A percentile compares a stretch with the other conserved stretches of the same genome.
phyloP scores from a whole-genome alignment of 345 rosid genomes.

The Populus davidiana region DNA sequence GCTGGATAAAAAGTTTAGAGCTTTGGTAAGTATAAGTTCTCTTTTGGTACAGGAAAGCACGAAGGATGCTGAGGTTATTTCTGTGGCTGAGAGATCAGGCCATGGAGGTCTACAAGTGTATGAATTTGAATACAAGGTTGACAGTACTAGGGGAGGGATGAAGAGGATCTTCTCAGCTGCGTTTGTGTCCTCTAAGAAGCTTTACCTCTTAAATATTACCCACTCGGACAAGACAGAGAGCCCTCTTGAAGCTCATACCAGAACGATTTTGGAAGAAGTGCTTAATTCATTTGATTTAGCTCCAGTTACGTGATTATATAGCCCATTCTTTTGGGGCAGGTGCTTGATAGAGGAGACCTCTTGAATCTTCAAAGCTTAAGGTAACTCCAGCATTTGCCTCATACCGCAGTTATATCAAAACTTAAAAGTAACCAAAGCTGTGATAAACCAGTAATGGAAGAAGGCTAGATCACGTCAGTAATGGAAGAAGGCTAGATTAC shows the following conservation, averaged over 20 bases:
- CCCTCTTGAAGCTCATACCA: slow-evolving; percentile 61
- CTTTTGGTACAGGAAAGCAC: slow-evolving; percentile 67
- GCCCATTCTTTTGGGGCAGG: background rate
- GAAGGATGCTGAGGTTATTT: slow-evolving; percentile 65
- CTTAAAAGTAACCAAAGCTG: background rate
- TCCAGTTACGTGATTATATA: slow-evolving; percentile 18
- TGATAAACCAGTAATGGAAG: too few species aligned
- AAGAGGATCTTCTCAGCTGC: slow-evolving; percentile 83
- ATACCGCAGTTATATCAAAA: background rate
- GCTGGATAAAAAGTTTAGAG: background rate
- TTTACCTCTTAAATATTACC: slow-evolving; percentile 64
- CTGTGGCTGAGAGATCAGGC: slow-evolving; percentile 67
- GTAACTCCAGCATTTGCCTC: slow-evolving; percentile 3
- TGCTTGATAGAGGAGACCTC: background rate
- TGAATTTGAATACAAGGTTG: slow-evolving; percentile 75
- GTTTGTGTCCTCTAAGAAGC: slow-evolving; percentile 71
- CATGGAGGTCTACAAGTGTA: slow-evolving; percentile 57
- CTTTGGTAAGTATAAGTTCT: background rate
- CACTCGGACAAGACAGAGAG: slow-evolving; percentile 74
- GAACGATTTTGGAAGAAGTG: slow-evolving; percentile 59
- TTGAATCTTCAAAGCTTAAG: slow-evolving; percentile 4
- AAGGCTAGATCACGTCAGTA: too few species aligned
- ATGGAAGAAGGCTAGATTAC: too few species aligned
- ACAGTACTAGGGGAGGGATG: slow-evolving; percentile 83
- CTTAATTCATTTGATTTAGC: slow-evolving; percentile 71